These are phyloP conservation scores for Talaromyces albobiverticillius DNA, from an alignment of 2,329 filamentous ascomycete species.

Conservation along the genomic window DNA sequence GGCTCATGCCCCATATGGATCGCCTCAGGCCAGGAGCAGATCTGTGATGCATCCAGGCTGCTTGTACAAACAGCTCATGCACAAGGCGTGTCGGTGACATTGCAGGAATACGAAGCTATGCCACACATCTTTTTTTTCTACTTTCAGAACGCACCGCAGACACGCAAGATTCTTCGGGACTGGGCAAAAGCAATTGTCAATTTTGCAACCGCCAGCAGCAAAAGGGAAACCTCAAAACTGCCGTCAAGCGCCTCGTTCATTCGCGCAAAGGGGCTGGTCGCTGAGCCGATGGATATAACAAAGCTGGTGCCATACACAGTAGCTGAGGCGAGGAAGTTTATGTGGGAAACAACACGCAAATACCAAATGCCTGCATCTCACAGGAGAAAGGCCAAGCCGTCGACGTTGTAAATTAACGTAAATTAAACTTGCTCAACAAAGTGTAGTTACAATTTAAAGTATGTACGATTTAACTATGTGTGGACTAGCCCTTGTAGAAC, in stretches of 20 bases:
- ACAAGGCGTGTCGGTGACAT: neutral
- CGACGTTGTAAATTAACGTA: too few species aligned
- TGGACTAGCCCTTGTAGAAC: too few species aligned
- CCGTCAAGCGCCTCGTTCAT: neutral
- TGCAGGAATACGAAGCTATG: neutral
- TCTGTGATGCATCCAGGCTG: neutral
- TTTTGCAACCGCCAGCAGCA: too few species aligned
- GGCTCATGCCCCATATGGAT: neutral
- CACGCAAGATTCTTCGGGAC: neutral
- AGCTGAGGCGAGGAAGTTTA: neutral
- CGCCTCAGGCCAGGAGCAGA: neutral
- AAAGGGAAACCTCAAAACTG: neutral
- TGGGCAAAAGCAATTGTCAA: neutral
- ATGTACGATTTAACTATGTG: too few species aligned
- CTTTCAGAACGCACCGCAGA: neutral
- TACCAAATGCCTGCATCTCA: neutral
- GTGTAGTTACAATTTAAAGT: too few species aligned
- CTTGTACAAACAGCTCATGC: neutral
- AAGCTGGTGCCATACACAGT: neutral
- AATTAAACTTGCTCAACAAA: too few species aligned
- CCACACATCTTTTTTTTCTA: neutral
- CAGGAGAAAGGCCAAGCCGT: neutral
- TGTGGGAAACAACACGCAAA: neutral
- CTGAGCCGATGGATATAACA: neutral
- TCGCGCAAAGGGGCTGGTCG: neutral